Base-by-base conservation (phyloP, 805 yeast genomes). In the Barnettozyma sucrosica region DNA sequence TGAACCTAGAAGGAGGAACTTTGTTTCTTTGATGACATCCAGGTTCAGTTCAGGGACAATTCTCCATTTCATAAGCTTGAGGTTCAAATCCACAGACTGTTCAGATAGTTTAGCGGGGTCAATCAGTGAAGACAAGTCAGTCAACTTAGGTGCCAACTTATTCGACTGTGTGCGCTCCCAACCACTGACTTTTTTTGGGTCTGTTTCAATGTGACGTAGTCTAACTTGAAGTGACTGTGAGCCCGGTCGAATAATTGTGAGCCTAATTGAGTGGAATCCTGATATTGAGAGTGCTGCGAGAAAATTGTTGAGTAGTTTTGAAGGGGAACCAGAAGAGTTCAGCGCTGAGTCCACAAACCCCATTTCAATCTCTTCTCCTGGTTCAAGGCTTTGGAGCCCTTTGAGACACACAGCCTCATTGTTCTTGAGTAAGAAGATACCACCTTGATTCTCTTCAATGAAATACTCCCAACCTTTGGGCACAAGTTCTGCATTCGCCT, bases 21-120 rank as follows among this genome's bases (percentile, higher is more conserved):
- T 83, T 10, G 83, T 76, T 16, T 65, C 50, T 53, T 79, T 76
- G 20, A 93, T 70, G 2, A 67, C 60, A 6, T 86, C 90, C 41
- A 93, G 69, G 58, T 93, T 77, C 4, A 93, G 62, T 8, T 80
- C 75, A 0, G 99, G 98, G 0, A 87, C 89, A 16, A 93, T 78
- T 55, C 99, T 75, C 99, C 99, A 93, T 61, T 89, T 89, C 99
- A 93, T 93, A 40, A 93, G 70, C 66, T 88, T 87, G 49, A 93
- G 70, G 61, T 93, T 93, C 48, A 93, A 73, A 63, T 90, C 97
- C 6, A 89, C 90, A 0, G 97, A 92, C 65, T 95, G 98, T 50
- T 84, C 86, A 0, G 97, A 92, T 20, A 93, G 69, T 53, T 85
- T 82, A 11, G 72, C 53, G 0, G 99, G 99, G 62, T 92, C 82